A percentile compares a stretch with the other conserved stretches of the same genome.
These are phyloP conservation scores for Chrysosporium queenslandicum DNA, from an alignment of 2,329 filamentous ascomycete species.

Conservation along the genomic window DNA sequence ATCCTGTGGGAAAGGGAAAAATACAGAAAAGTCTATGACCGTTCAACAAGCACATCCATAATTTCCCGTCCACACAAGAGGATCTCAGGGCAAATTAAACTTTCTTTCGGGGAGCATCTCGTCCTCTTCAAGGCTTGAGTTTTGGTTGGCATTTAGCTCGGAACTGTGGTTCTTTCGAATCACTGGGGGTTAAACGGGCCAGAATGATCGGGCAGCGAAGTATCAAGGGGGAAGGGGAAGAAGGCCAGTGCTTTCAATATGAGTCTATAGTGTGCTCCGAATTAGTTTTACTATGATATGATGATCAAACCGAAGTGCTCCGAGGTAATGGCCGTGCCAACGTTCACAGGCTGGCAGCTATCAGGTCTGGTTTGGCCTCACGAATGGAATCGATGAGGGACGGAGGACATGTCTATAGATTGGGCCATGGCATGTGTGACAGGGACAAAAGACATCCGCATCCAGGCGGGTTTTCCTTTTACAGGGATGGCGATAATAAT, in stretches of 20 bases:
- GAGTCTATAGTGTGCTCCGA: background rate
- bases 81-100: no score
- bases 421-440: background rate
- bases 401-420: background rate
- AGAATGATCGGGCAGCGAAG: no score
- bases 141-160: no score
- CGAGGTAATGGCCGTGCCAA: no score
- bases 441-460: constrained; percentile 7
- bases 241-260: background rate
- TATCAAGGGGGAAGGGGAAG: background rate
- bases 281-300: background rate
- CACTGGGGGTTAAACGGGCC: background rate
- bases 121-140: no score
- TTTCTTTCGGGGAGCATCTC: no score
- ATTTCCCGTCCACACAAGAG: no score
- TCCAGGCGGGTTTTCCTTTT: constrained; percentile 7
- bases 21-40: no score
- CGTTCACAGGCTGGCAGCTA: background rate
- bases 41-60: no score
- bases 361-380: background rate
- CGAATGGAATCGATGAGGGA: background rate
- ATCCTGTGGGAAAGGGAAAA: background rate
- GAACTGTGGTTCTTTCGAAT: no score
- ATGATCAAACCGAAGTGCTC: background rate
- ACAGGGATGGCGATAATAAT: constrained; percentile 9